Conservation (phyloP, 2,329 filamentous ascomycete genomes). For the Neurospora sp. region DNA sequence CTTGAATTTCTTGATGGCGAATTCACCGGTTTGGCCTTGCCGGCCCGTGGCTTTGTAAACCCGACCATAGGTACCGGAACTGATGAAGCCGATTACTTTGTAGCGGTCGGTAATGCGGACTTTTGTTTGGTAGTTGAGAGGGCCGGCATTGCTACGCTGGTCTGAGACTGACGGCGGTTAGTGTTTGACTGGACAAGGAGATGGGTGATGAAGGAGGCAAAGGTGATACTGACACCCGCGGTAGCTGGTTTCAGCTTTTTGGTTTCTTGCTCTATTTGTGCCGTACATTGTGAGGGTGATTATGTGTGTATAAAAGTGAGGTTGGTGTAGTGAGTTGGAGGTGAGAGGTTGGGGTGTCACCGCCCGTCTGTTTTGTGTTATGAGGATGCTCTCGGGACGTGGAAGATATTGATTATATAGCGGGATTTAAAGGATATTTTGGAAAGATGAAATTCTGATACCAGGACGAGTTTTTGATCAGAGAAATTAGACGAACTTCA, state of each 20-base stretch:
- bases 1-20: constrained; percentile 99
- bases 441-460: neutral
- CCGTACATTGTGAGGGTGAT: neutral
- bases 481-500: neutral
- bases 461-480: neutral
- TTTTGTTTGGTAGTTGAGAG: constrained; percentile 58
- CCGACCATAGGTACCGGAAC: constrained; percentile 86
- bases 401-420: neutral
- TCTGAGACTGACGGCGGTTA: constrained; percentile 39
- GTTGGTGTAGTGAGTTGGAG: neutral
- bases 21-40: constrained; percentile 66
- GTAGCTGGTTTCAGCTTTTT: constrained; percentile 13
- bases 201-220: constrained; percentile 1
- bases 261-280: constrained; percentile 13
- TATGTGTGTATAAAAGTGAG: neutral
- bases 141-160: constrained; percentile 35
- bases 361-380: neutral
- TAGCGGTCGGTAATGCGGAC: constrained; percentile 87
- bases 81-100: constrained; percentile 96
- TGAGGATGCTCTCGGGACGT: neutral
- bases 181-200: constrained; percentile 10
- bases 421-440: neutral
- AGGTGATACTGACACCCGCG: constrained; percentile 7
- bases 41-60: constrained; percentile 90
- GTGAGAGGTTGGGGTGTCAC: neutral